Evolutionary conservation across 805 yeast species (phyloP).

Genomic region (Alloascoidea africana): DNA sequence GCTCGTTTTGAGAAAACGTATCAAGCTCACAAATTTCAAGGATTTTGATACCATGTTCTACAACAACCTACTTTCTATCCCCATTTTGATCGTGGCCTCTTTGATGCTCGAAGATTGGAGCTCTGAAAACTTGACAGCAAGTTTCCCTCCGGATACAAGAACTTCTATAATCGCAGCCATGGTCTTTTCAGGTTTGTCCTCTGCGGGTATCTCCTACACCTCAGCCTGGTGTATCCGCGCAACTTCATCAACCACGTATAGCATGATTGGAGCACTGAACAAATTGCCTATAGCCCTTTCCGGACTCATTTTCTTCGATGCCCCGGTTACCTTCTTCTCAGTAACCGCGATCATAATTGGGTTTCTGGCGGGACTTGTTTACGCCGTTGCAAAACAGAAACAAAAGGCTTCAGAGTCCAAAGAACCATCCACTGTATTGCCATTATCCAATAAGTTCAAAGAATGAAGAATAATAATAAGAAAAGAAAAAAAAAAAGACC

Average conservation of each 20-base stretch:
- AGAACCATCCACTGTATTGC: no score
- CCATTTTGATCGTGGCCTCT: constrained; percentile 67
- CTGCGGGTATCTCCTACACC: constrained; percentile 96
- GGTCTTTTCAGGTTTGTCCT: constrained; percentile 85
- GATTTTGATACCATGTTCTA: constrained; percentile 97
- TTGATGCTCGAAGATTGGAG: constrained; percentile 89
- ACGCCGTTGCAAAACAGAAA: constrained; percentile 90
- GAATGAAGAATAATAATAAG: no score
- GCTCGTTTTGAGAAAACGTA: constrained; percentile 91
- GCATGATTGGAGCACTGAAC: constrained; percentile 98
- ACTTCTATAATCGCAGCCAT: constrained; percentile 60
- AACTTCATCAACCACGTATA: constrained; percentile 94
- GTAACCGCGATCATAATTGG: constrained; percentile 86
- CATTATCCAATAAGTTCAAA: no score
- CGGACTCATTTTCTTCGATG: constrained; percentile 88
- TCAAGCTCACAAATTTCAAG: constrained; percentile 90
- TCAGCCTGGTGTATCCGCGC: constrained; percentile 99
- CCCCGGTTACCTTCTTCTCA: constrained; percentile 86
- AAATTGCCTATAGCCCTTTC: constrained; percentile 94
- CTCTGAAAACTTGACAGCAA: constrained; percentile 49
- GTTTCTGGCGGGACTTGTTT: constrained; percentile 88
- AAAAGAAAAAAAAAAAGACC: no score
- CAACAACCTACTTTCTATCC: constrained; percentile 89
- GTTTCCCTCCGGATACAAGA: constrained; percentile 68
- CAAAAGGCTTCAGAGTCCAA: no score